These are phyloP conservation scores for Coffea canephora DNA, from an alignment of 257 asterid species.

Conservation along the genomic window DNA sequence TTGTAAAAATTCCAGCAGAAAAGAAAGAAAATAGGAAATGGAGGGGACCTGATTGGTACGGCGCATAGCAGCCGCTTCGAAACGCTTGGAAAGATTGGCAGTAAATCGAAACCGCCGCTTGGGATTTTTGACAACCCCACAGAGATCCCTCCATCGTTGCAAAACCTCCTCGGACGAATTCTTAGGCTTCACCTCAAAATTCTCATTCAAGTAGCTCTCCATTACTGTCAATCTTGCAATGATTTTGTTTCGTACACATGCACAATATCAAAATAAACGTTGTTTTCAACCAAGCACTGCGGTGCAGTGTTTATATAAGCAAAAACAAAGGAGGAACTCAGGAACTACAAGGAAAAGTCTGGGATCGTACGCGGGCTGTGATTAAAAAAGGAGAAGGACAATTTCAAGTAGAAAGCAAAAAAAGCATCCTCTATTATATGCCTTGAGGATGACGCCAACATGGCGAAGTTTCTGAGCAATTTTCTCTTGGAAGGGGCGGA, in stretches of 20 bases:
- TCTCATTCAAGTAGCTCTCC: conserved; percentile 63
- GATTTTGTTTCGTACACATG: background rate
- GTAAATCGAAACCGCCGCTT: conserved; percentile 84
- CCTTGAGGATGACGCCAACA: background rate
- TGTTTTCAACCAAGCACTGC: background rate
- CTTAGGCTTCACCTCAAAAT: conserved; percentile 69
- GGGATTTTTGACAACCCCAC: conserved; percentile 74
- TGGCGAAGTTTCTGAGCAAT: conserved; percentile 12
- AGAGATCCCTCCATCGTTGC: conserved; percentile 73
- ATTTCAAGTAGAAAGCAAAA: background rate
- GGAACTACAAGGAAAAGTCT: conserved; percentile 16
- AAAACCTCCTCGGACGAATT: conserved; percentile 66
- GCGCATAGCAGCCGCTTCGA: conserved; percentile 82
- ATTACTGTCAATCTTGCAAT: conserved; percentile 14
- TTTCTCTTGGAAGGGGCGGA: background rate
- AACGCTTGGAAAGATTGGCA: conserved; percentile 75
- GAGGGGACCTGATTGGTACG: conserved; percentile 60
- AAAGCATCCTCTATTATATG: background rate
- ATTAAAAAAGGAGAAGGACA: too few species aligned
- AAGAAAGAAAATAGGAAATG: background rate
- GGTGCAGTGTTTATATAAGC: background rate
- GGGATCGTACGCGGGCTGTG: background rate
- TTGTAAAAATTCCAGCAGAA: background rate
- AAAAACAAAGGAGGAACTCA: conserved; percentile 3
- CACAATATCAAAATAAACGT: background rate